Conservation (phyloP, 106 monocot species). For the Acanthochlamys bracteata region DNA sequence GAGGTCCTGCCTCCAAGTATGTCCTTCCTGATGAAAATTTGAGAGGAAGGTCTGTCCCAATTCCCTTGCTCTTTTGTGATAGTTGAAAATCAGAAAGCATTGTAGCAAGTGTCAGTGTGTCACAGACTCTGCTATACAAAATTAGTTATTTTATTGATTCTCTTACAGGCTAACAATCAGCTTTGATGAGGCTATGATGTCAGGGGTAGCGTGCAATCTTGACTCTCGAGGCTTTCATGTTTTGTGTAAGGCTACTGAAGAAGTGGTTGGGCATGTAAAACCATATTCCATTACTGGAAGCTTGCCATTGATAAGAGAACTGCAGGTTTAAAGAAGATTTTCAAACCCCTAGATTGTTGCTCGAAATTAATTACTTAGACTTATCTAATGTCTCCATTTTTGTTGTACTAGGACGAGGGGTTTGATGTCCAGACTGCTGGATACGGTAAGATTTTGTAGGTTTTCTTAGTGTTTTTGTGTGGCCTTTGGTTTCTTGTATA, state of each 20-base stretch:
- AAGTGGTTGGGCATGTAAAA: constrained; percentile 77
- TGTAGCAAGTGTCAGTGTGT: too few species aligned
- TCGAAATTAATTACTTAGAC: neutral
- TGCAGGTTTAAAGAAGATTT: constrained; percentile 51
- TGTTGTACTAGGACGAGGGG: constrained; percentile 62
- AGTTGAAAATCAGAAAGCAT: too few species aligned
- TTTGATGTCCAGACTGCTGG: constrained; percentile 96
- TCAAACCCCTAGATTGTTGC: neutral
- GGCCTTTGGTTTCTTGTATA: too few species aligned
- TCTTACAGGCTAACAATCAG: constrained; percentile 52
- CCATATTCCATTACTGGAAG: constrained; percentile 98
- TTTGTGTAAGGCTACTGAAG: constrained; percentile 86
- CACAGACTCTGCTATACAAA: too few species aligned
- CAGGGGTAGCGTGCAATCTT: constrained; percentile 84
- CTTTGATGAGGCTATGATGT: constrained; percentile 62
- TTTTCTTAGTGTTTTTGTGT: too few species aligned
- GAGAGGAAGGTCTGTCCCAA: constrained; percentile 52
- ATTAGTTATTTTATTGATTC: neutral
- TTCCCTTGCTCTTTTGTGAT: neutral
- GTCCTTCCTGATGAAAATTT: constrained; percentile 85
- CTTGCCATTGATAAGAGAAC: constrained; percentile 81
- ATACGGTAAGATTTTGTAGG: constrained; percentile 44
- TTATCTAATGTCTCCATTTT: neutral
- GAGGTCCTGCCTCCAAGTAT: constrained; percentile 93
- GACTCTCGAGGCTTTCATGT: constrained; percentile 81